Evolutionary conservation across 1,139 yeast genomes (phyloP), one percentile per base, ranked within the genome.

Genomic region (Arxiozyma slooffiae): DNA sequence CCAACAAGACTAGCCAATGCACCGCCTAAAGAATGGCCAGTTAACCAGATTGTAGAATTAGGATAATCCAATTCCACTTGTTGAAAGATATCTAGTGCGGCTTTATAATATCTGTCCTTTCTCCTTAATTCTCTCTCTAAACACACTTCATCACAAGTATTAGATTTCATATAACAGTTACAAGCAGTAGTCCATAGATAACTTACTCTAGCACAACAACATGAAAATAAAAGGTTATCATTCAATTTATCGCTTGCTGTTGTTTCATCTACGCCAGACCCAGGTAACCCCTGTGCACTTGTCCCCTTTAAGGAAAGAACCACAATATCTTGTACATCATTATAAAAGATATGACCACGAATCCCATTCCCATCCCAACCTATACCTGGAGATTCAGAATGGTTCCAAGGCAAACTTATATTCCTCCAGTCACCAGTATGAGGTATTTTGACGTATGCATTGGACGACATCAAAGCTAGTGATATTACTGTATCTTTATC

Each of bases 21-120:
- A 0, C 97, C 99, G 1, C 98, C 99, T 42, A 92, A 72, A 0
- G 97, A 90, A 66, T 92, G 99, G 2, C 99, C 99, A 0, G 96
- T 85, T 4, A 86, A 74, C 97, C 98, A 92, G 30, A 92, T 79
- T 39, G 79, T 76, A 0, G 85, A 73, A 23, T 76, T 71, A 0
- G 97, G 96, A 63, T 88, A 89, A 48, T 81, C 56, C 2, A 62
- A 59, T 0, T 81, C 73, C 16, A 90, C 95, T 57, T 85, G 82
- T 51, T 82, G 75, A 67, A 86, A 92, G 21, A 92, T 76, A 53
- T 87, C 88, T 52, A 90, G 67, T 0, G 79, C 84, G 0, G 96
- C 94, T 57, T 81, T 80, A 67, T 88, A 92, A 67, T 90, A 92
- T 48, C 88, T 71, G 64, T 89, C 96, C 55, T 81, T 80, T 46